A percentile compares a stretch with the other conserved stretches of the same genome.
Conservation (phyloP, 2,329 filamentous ascomycete genomes). For the Coniochaeta hoffmannii region DNA sequence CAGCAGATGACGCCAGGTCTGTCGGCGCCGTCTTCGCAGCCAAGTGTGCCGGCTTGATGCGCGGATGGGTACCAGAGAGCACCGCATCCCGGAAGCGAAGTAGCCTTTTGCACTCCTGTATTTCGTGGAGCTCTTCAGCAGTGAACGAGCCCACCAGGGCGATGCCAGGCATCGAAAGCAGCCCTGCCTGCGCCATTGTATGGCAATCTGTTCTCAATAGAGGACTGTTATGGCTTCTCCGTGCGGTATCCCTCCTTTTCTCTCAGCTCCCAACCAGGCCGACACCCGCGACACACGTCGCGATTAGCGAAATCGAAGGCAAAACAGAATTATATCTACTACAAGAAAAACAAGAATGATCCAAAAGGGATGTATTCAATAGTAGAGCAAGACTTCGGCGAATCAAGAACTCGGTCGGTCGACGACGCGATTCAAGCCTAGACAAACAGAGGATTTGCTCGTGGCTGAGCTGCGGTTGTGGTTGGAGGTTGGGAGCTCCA, state of each 20-base stretch:
- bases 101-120: slow-evolving; percentile 71
- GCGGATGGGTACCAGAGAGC: slow-evolving; percentile 66
- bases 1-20: slow-evolving; percentile 3
- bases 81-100: slow-evolving; percentile 74
- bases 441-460: not conserved
- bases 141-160: slow-evolving; percentile 18
- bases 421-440: not conserved
- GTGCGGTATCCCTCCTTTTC: not conserved
- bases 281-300: not conserved
- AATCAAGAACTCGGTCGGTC: not conserved
- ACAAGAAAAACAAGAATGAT: not conserved
- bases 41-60: slow-evolving; percentile 46
- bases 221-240: not conserved
- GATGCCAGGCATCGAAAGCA: not conserved
- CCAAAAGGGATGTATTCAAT: too few species aligned
- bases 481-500: not conserved
- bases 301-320: not conserved
- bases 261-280: not conserved
- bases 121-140: slow-evolving; percentile 46
- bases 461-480: not conserved
- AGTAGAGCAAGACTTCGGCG: not conserved
- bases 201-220: not conserved
- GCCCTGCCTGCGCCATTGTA: not conserved
- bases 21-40: slow-evolving; percentile 13
- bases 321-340: not conserved